Percentiles rank a stretch among this genome's conserved stretches.
phyloP scores from a whole-genome alignment of 352 stramenopile species.

The Phytopythium vexans region DNA sequence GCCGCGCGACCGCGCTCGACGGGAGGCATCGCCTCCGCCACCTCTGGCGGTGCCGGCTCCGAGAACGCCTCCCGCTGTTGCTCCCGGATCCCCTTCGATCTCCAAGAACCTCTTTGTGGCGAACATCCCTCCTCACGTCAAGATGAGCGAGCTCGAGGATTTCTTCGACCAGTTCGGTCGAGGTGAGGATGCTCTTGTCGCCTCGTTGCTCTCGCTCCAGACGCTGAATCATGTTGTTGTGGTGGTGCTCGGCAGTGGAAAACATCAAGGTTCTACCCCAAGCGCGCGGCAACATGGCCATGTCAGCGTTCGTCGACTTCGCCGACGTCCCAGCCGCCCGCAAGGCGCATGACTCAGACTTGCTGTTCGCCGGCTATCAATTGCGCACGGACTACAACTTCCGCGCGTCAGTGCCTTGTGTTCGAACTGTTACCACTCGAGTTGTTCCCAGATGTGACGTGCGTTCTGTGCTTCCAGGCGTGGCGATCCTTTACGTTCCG shows the following conservation, averaged over 20 bases:
- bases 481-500: too few species aligned
- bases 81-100: slow-evolving; percentile 14
- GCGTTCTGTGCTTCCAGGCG: too few species aligned
- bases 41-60: too few species aligned
- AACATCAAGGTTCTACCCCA: slow-evolving; percentile 64
- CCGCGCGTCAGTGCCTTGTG: slow-evolving; percentile 17
- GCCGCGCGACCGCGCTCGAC: too few species aligned
- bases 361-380: slow-evolving; percentile 36
- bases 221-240: too few species aligned
- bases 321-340: slow-evolving; percentile 31
- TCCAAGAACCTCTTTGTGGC: slow-evolving; percentile 58
- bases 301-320: slow-evolving; percentile 72
- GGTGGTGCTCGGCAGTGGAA: slow-evolving; percentile 23
- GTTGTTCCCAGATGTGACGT: background rate
- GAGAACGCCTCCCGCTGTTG: too few species aligned
- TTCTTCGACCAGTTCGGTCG: slow-evolving; percentile 57
- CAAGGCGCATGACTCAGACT: slow-evolving; percentile 37
- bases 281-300: slow-evolving; percentile 32
- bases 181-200: slow-evolving; percentile 11
- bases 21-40: too few species aligned
- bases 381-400: slow-evolving; percentile 61
- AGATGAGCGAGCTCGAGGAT: slow-evolving; percentile 52
- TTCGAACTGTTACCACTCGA: slow-evolving; percentile 3
- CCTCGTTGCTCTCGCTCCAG: too few species aligned
- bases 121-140: slow-evolving; percentile 63